phyloP scores from a whole-genome alignment of 2,329 filamentous ascomycete species.

The Venturia nashicola region DNA sequence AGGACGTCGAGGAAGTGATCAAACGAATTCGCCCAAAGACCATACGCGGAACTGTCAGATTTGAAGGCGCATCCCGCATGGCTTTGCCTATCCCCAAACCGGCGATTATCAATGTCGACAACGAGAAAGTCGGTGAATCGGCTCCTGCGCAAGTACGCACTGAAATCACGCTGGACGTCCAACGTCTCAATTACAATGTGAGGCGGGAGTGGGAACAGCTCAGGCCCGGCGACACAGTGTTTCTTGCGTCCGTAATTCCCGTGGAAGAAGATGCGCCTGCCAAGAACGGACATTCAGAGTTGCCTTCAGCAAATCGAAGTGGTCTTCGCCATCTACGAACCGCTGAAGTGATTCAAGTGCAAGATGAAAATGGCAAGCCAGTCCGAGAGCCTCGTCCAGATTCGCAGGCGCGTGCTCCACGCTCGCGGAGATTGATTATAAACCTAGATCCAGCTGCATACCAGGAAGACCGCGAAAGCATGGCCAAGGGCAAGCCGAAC shows the following conservation, averaged over 20 bases:
- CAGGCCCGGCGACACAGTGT: constrained; percentile 78
- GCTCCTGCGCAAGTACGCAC: constrained; percentile 76
- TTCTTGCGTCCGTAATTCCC: constrained; percentile 65
- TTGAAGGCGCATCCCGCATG: constrained; percentile 84
- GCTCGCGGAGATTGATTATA: constrained; percentile 60
- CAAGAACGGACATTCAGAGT: neutral
- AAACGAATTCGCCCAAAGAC: constrained; percentile 64
- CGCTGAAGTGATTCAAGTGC: constrained; percentile 73
- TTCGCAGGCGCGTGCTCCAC: constrained; percentile 44
- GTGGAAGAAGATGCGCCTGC: constrained; percentile 26
- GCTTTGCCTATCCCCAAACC: constrained; percentile 76
- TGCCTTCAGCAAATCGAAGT: constrained; percentile 42
- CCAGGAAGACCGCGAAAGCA: constrained; percentile 58
- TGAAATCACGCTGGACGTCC: constrained; percentile 76
- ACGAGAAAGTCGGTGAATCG: constrained; percentile 69
- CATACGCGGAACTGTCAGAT: constrained; percentile 49
- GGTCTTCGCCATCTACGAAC: constrained; percentile 63
- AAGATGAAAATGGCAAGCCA: constrained; percentile 71
- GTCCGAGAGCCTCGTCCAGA: constrained; percentile 49
- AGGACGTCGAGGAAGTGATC: constrained; percentile 74
- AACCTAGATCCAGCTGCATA: constrained; percentile 72
- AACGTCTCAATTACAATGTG: constrained; percentile 61
- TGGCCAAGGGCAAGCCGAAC: constrained; percentile 56
- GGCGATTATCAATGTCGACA: constrained; percentile 74
- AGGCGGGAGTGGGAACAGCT: constrained; percentile 84